A percentile compares a stretch with the other conserved stretches of the same genome.
phyloP scores from a whole-genome alignment of 2,329 filamentous ascomycete genomes.

The Aspergillus fructus region DNA sequence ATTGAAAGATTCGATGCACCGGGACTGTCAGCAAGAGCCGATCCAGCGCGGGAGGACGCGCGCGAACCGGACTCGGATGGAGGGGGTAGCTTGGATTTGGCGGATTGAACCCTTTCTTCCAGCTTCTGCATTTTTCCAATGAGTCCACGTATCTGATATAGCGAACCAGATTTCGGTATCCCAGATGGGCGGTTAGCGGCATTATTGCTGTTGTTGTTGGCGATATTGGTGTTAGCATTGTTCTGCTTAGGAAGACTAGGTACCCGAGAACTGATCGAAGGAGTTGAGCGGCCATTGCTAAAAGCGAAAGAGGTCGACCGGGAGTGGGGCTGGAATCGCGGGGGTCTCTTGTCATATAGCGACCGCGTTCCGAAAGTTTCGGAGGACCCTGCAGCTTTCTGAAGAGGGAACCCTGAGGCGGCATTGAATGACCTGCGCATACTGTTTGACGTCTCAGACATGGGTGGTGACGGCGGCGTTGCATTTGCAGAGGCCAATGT shows the following conservation, averaged over 20 bases:
- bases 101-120: conserved; percentile 88
- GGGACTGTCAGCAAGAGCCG: conserved; percentile 46
- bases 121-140: conserved; percentile 97
- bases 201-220: conserved; percentile 24
- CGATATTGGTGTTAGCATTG: conserved; percentile 20
- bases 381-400: conserved; percentile 43
- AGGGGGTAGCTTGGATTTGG: conserved; percentile 84
- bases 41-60: conserved; percentile 68
- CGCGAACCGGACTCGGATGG: conserved; percentile 75
- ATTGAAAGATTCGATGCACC: conserved; percentile 59
- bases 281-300: conserved; percentile 46
- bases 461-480: conserved; percentile 89
- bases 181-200: conserved; percentile 41
- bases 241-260: conserved; percentile 29
- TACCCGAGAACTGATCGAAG: conserved; percentile 41
- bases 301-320: conserved; percentile 61
- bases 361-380: conserved; percentile 57
- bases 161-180: conserved; percentile 65
- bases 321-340: conserved; percentile 47
- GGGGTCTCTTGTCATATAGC: conserved; percentile 43
- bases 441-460: conserved; percentile 77
- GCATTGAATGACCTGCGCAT: conserved; percentile 55
- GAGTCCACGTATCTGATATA: conserved; percentile 88
- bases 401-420: conserved; percentile 48
- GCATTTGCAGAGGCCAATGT: conserved; percentile 64